Base-by-base conservation (phyloP, 768 basidiomycete genomes). In the Rhodotorula babjevae region DNA sequence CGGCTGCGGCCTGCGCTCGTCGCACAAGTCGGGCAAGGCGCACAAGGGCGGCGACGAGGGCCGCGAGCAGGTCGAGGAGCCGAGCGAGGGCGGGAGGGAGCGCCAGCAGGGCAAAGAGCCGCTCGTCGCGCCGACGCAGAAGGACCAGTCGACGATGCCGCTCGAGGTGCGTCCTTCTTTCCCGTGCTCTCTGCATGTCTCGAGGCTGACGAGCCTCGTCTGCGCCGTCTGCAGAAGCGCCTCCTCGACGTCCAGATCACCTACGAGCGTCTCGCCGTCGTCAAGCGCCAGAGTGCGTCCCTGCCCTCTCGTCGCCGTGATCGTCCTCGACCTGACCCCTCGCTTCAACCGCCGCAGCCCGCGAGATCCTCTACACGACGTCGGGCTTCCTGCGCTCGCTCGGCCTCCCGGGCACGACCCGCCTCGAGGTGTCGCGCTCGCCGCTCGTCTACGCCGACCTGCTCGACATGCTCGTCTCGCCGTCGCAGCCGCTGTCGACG, bases 381-480 rank as follows among this genome's bases (percentile, higher is more conserved):
- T 19, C 53, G 23, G 59, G 64, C 25, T 71, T 75, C 67, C 55
- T 75, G 0, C 63, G 69, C n/a, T 44, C 33, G 57, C 7, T 63
- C 40, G 73, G 61, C 6, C 50, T 74, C 3, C 65, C 68, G 7
- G 61, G 66, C 33, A 61, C 69, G 16, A 64, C 69, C 14, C 42
- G n/a, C n/a, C 27, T 18, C 33, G 69, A 75, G 16, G 21, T 71
- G 29, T 40, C 52, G 29, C n/a, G 6, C 23, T 68, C 66, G 9
- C 66, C 66, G 42, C 69, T 75, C 53, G 15, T 75, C 44, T 63
- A 68, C 60, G 46, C n/a, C 47, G 59, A 68, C 65, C 40, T 75
- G 15, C 55, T 75, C 59, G 55, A 63, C 10, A 44, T 71, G n/a
- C 18, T 75, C 59, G 61, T 62, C 47, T 47, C 61, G 8, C 62